These are phyloP conservation scores for Pseudocercospora fuligena DNA, from an alignment of 2,329 filamentous ascomycete genomes.

Conservation along the genomic window DNA sequence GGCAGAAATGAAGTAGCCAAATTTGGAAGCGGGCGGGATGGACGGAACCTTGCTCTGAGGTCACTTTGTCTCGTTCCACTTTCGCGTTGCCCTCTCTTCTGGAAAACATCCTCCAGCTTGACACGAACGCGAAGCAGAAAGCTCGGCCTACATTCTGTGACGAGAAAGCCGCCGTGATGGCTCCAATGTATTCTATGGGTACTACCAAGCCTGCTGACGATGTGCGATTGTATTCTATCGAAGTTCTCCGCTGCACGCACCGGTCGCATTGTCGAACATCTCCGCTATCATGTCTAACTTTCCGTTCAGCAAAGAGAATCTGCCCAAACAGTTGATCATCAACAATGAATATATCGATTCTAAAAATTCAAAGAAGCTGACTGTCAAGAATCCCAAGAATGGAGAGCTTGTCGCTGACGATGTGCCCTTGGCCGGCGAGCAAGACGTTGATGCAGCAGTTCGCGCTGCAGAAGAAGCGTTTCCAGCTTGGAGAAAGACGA, in stretches of 20 bases:
- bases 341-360: conserved; percentile 35
- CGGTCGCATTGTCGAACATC: background rate
- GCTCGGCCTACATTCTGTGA: background rate
- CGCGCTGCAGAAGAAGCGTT: conserved; percentile 68
- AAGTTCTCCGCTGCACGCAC: background rate
- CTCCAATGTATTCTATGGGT: conserved; percentile 1
- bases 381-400: conserved; percentile 56
- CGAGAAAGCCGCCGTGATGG: background rate
- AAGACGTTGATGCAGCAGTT: conserved; percentile 60
- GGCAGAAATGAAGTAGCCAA: background rate
- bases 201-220: background rate
- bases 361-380: conserved; percentile 50
- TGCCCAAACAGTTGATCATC: conserved; percentile 48
- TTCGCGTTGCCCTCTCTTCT: background rate
- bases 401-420: conserved; percentile 55
- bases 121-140: background rate
- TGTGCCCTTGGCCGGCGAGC: conserved; percentile 55
- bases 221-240: background rate
- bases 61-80: background rate
- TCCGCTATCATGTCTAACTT: conserved; percentile 17
- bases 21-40: background rate
- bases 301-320: conserved; percentile 35
- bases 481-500: conserved; percentile 67
- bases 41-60: background rate
- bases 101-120: conserved; percentile 4